Percentiles rank a stretch among this genome's conserved stretches.
Conservation (phyloP, 306 rosid genomes). For the Corylus avellana region DNA sequence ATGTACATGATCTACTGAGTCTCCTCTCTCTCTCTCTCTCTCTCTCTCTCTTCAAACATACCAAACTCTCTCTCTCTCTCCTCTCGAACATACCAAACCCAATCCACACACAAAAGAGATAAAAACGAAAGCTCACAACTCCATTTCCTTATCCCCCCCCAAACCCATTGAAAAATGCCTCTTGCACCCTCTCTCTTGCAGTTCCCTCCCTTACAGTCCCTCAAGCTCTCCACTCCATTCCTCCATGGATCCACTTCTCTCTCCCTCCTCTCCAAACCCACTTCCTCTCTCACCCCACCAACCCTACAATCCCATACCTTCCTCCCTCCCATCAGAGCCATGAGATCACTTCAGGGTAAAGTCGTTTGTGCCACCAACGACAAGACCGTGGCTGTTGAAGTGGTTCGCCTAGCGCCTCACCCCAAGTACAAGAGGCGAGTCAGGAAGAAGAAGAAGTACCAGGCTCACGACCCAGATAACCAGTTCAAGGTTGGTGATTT, state of each 20-base stretch:
- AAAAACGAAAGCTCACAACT: neutral
- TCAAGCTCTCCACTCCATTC: slow-evolving; percentile 61
- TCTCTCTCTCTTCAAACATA: neutral
- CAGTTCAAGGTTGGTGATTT: slow-evolving; percentile 77
- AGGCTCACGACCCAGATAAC: slow-evolving; percentile 89
- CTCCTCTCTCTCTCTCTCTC: too few relatives aligned
- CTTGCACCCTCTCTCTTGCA: slow-evolving; percentile 58
- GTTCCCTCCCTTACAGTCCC: slow-evolving; percentile 44
- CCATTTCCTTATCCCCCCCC: slow-evolving; percentile 15
- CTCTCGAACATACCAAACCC: neutral
- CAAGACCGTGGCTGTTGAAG: slow-evolving; percentile 90
- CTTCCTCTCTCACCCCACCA: slow-evolving; percentile 32
- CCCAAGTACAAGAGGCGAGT: slow-evolving; percentile 86
- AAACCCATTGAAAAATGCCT: slow-evolving; percentile 21
- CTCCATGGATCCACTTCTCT: slow-evolving; percentile 57
- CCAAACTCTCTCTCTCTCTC: neutral
- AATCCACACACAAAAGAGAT: neutral
- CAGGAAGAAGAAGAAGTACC: slow-evolving; percentile 96
- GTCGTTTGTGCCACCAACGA: slow-evolving; percentile 72
- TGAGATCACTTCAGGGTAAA: slow-evolving; percentile 73
- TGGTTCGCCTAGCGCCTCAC: slow-evolving; percentile 79
- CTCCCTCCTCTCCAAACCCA: slow-evolving; percentile 51
- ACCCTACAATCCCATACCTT: slow-evolving; percentile 30
- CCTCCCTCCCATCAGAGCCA: slow-evolving; percentile 60
- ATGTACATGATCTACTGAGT: too few relatives aligned